Evolutionary conservation across 352 stramenopile species (phyloP).

Genomic region (Globisporangium sylvaticum): DNA sequence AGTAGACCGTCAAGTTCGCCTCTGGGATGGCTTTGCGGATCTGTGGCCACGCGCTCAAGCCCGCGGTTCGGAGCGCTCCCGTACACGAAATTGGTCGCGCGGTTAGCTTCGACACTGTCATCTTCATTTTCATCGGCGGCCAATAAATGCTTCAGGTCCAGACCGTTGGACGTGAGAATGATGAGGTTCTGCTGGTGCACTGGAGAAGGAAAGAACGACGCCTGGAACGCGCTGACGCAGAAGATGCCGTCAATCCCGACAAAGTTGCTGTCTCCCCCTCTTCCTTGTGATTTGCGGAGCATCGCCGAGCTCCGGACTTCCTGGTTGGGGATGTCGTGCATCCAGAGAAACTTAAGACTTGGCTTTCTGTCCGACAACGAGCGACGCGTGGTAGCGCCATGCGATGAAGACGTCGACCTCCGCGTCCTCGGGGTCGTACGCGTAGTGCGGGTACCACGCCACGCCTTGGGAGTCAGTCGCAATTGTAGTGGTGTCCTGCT

Average conservation of each 20-base stretch:
- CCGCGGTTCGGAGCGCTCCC: slow-evolving; percentile 81
- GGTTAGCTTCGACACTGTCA: slow-evolving; percentile 47
- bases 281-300: slow-evolving; percentile 13
- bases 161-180: slow-evolving; percentile 64
- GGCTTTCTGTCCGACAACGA: slow-evolving; percentile 41
- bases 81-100: slow-evolving; percentile 77
- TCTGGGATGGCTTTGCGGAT: slow-evolving; percentile 54
- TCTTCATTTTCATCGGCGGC: slow-evolving; percentile 29
- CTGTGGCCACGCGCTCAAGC: slow-evolving; percentile 62
- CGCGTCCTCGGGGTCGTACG: slow-evolving; percentile 57
- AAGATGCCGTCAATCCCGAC: slow-evolving; percentile 58
- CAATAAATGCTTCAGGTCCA: slow-evolving; percentile 63
- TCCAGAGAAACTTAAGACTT: slow-evolving; percentile 61
- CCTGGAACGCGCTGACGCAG: slow-evolving; percentile 80
- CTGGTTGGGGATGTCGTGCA: slow-evolving; percentile 68
- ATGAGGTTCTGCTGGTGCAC: slow-evolving; percentile 39
- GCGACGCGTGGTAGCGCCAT: slow-evolving; percentile 87
- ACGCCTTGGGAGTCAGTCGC: slow-evolving; percentile 28
- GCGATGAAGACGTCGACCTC: slow-evolving; percentile 87
- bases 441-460: slow-evolving; percentile 67
- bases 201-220: slow-evolving; percentile 34
- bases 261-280: neutral
- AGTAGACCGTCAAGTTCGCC: slow-evolving; percentile 80
- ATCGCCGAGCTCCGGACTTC: slow-evolving; percentile 35
- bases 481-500: slow-evolving; percentile 32